These are phyloP conservation scores for Wickerhamiella parazyma DNA, from an alignment of 805 yeast genomes.

Conservation along the genomic window DNA sequence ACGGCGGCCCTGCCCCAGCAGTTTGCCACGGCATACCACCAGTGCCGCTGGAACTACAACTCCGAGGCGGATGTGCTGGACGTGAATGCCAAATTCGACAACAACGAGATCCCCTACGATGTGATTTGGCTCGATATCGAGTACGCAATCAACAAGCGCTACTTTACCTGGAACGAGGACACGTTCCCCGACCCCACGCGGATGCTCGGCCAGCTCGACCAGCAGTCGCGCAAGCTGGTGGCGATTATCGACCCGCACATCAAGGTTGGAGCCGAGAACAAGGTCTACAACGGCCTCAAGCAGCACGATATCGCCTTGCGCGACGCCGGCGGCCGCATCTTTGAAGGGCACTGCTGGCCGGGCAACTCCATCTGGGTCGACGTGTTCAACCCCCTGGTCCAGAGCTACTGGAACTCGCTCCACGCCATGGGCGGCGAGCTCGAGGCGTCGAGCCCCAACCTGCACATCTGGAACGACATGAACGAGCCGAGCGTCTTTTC, in stretches of 20 bases:
- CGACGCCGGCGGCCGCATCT: conserved; percentile 33
- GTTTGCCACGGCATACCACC: conserved; percentile 82
- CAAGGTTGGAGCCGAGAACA: conserved; percentile 44
- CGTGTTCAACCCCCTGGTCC: conserved; percentile 52
- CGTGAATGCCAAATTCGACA: conserved; percentile 58
- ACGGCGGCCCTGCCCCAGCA: conserved; percentile 56
- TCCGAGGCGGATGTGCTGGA: conserved; percentile 74
- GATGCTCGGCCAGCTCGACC: conserved; percentile 52
- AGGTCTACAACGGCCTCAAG: conserved; percentile 41
- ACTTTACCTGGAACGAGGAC: conserved; percentile 78
- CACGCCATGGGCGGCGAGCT: conserved; percentile 32
- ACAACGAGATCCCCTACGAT: conserved; percentile 67
- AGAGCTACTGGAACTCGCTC: conserved; percentile 44
- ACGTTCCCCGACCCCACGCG: conserved; percentile 60
- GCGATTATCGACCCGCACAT: conserved; percentile 87
- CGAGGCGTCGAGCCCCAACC: conserved; percentile 42
- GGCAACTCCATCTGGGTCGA: conserved; percentile 94
- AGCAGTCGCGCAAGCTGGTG: conserved; percentile 67
- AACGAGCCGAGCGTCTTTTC: conserved; percentile 90
- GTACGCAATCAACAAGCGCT: conserved; percentile 73
- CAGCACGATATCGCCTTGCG: conserved; percentile 34
- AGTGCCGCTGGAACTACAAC: conserved; percentile 95
- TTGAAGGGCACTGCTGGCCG: conserved; percentile 93
- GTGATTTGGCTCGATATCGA: conserved; percentile 92
- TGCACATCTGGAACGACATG: conserved; percentile 96